phyloP scores from a whole-genome alignment of 805 yeast genomes.

The Saccharomycopsis sp. region DNA sequence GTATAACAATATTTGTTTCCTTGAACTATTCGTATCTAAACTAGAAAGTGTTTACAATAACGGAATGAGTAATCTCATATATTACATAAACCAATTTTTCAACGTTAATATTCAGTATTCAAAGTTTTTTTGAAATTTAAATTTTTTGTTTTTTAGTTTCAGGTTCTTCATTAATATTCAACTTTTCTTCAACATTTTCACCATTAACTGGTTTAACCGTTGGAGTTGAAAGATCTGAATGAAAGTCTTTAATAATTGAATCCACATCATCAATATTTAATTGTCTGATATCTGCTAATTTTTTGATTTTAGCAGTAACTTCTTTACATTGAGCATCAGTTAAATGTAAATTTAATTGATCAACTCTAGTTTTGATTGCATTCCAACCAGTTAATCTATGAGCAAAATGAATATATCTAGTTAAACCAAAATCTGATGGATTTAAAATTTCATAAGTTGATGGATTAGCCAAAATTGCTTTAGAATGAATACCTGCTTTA shows the following conservation, averaged over 20 bases:
- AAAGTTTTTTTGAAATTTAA: too few species aligned
- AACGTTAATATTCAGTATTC: too few species aligned
- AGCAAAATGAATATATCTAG: slow-evolving; percentile 95
- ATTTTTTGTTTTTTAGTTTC: neutral
- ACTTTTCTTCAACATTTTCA: neutral
- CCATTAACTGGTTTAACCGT: slow-evolving; percentile 23
- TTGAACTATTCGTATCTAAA: too few species aligned
- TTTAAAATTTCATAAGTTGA: slow-evolving; percentile 95
- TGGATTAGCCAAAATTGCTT: slow-evolving; percentile 96
- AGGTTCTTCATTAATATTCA: slow-evolving; percentile 1
- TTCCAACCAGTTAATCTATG: slow-evolving; percentile 99
- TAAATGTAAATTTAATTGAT: slow-evolving; percentile 82
- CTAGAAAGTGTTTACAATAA: too few species aligned
- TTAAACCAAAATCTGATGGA: slow-evolving; percentile 91
- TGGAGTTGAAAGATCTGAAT: slow-evolving; percentile 62
- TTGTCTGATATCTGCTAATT: slow-evolving; percentile 90
- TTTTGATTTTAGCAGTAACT: slow-evolving; percentile 86
- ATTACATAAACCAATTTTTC: too few species aligned
- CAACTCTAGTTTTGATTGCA: slow-evolving; percentile 96
- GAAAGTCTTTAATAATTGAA: slow-evolving; percentile 89
- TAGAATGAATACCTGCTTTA: slow-evolving; percentile 99
- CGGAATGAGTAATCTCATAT: too few species aligned
- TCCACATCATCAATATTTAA: slow-evolving; percentile 95
- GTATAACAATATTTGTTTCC: too few species aligned
- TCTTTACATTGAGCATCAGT: slow-evolving; percentile 93